phyloP scores from a whole-genome alignment of 371 early-diverging fungal genomes.

The Mortierella sp. region DNA sequence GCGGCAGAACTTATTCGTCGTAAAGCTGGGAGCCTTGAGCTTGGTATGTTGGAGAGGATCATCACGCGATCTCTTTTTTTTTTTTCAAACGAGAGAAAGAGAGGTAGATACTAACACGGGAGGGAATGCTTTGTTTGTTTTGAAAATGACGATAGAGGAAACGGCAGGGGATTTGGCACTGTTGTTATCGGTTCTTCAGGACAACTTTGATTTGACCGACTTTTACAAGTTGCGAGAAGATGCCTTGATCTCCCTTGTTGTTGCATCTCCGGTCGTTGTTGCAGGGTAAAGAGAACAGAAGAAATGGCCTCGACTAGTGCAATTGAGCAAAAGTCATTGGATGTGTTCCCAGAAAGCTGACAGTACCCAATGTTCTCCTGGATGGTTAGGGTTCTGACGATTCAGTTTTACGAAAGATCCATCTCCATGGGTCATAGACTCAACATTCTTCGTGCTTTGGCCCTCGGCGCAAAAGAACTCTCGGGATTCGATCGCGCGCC shows the following conservation, averaged over 20 bases:
- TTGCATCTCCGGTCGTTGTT: slow-evolving; percentile 19
- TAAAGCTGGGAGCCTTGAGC: slow-evolving; percentile 37
- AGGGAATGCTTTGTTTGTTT: background rate
- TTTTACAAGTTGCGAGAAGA: slow-evolving; percentile 29
- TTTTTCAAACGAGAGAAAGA: background rate
- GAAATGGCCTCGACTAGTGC: too few relatives aligned
- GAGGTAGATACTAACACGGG: background rate
- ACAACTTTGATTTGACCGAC: slow-evolving; percentile 25
- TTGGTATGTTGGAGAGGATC: slow-evolving; percentile 14
- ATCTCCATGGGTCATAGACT: slow-evolving; percentile 41
- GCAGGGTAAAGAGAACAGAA: too few relatives aligned
- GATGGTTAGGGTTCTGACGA: slow-evolving; percentile 25
- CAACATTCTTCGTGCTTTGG: slow-evolving; percentile 33
- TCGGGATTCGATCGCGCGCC: slow-evolving; percentile 25
- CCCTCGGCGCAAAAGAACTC: slow-evolving; percentile 32
- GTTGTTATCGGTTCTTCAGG: too few relatives aligned
- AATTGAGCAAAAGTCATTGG: too few relatives aligned
- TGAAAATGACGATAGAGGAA: slow-evolving; percentile 32
- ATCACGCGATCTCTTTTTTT: background rate
- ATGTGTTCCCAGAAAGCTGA: too few relatives aligned
- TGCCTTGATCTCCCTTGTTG: slow-evolving; percentile 33
- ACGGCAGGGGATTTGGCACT: slow-evolving; percentile 14
- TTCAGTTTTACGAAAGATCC: slow-evolving; percentile 33
- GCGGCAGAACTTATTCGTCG: slow-evolving; percentile 40
- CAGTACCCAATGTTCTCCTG: too few relatives aligned